Percentiles rank a stretch among this genome's conserved stretches.
phyloP scores from a whole-genome alignment of 257 asterid species.

The Coffea canephora region DNA sequence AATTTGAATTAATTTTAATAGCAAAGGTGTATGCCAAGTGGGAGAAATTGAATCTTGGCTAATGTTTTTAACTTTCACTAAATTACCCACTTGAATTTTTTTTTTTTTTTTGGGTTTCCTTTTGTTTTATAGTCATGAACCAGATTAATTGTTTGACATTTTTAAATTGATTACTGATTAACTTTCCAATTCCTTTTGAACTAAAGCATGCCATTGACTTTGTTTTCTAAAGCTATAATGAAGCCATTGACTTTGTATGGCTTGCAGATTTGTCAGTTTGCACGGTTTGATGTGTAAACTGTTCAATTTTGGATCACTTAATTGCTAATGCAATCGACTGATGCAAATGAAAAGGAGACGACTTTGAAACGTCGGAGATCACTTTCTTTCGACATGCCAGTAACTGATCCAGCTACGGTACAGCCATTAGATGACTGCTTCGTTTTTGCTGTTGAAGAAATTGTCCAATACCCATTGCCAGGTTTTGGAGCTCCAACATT shows the following conservation, averaged over 20 bases:
- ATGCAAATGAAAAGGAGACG: constrained; percentile 38
- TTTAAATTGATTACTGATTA: not conserved
- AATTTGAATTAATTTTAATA: not conserved
- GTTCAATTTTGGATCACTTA: constrained; percentile 27
- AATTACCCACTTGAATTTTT: not conserved
- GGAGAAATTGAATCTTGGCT: not conserved
- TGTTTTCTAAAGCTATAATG: not conserved
- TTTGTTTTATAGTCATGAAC: not conserved
- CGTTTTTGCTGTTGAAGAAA: constrained; percentile 72
- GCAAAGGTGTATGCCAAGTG: not conserved
- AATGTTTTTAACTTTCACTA: not conserved
- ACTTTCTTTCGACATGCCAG: constrained; percentile 56
- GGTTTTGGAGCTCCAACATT: constrained; percentile 74
- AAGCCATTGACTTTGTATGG: no score
- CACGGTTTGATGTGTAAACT: constrained; percentile 39
- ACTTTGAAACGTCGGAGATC: constrained; percentile 55
- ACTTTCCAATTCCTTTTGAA: not conserved
- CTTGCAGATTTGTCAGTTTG: constrained; percentile 46
- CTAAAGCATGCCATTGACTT: not conserved
- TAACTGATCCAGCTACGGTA: constrained; percentile 47
- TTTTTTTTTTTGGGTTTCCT: not conserved
- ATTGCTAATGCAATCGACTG: constrained; percentile 68
- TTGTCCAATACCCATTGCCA: constrained; percentile 79
- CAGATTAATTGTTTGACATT: not conserved
- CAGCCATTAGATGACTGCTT: constrained; percentile 52